Evolutionary conservation across 2,329 filamentous ascomycete genomes (phyloP).

Genomic region (Fusarium metavorans): DNA sequence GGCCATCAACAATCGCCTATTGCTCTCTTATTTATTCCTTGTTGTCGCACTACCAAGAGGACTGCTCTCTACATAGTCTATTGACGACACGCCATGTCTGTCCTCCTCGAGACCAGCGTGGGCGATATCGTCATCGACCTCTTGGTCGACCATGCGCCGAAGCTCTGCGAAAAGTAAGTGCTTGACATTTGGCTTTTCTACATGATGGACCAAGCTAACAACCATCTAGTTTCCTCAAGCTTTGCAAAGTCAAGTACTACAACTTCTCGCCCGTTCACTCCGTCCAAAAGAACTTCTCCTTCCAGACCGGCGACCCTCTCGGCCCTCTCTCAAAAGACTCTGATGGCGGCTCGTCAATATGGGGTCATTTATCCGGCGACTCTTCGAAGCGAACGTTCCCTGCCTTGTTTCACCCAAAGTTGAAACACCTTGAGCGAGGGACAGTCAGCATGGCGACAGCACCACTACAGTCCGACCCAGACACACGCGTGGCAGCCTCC

Average conservation of each 20-base stretch:
- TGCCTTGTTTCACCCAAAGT: conserved; percentile 85
- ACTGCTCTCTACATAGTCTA: background rate
- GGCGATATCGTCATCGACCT: conserved; percentile 97
- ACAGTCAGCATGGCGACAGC: conserved; percentile 99
- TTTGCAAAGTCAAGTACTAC: conserved; percentile 99
- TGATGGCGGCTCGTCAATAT: conserved; percentile 93
- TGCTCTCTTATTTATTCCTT: too few species aligned
- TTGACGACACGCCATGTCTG: conserved; percentile 74
- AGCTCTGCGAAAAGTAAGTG: conserved; percentile 94
- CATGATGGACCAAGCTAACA: conserved; percentile 53
- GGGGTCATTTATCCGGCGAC: conserved; percentile 80
- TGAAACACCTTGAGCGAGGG: conserved; percentile 89
- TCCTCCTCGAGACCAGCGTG: conserved; percentile 90
- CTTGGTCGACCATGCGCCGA: conserved; percentile 87
- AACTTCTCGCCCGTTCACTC: conserved; percentile 95
- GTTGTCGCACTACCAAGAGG: background rate
- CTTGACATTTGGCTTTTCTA: background rate
- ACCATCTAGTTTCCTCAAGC: conserved; percentile 86
- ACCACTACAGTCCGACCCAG: conserved; percentile 79
- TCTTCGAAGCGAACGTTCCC: conserved; percentile 81
- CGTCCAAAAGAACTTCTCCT: conserved; percentile 94
- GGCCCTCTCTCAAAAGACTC: conserved; percentile 86
- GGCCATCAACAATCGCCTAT: background rate
- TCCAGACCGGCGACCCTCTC: conserved; percentile 94
- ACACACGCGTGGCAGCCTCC: conserved; percentile 84